phyloP scores from a whole-genome alignment of 148 eudicot species.

The Talinum fruticosum region DNA sequence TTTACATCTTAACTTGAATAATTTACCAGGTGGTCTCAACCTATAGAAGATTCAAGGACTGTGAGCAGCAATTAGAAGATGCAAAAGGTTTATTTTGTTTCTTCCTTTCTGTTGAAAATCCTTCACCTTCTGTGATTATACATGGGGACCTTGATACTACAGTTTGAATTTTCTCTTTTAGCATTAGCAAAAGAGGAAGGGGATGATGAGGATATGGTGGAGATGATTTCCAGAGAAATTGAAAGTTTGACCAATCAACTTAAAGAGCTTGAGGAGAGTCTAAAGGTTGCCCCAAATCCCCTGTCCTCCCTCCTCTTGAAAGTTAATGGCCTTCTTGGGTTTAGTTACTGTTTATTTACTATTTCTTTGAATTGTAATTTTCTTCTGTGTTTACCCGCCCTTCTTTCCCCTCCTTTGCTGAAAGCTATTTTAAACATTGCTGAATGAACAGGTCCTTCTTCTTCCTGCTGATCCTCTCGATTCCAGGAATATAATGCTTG shows the following conservation, averaged over 20 bases:
- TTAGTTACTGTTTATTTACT: neutral
- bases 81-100: slow-evolving; percentile 58
- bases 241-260: slow-evolving; percentile 57
- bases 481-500: slow-evolving; percentile 87
- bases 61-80: slow-evolving; percentile 87
- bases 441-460: slow-evolving; percentile 55
- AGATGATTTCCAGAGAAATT: slow-evolving; percentile 81
- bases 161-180: slow-evolving; percentile 27
- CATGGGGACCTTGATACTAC: neutral
- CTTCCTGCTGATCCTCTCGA: slow-evolving; percentile 96
- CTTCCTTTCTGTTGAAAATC: neutral
- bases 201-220: slow-evolving; percentile 79
- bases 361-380: neutral
- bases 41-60: slow-evolving; percentile 75
- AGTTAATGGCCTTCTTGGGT: neutral
- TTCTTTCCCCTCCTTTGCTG: neutral
- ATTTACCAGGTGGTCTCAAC: slow-evolving; percentile 62
- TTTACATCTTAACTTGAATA: slow-evolving; percentile 5
- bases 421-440: slow-evolving; percentile 14
- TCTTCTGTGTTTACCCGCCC: neutral
- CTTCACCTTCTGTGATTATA: neutral
- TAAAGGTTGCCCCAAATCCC: slow-evolving; percentile 52
- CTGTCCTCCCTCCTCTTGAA: neutral
- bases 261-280: slow-evolving; percentile 69
- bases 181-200: slow-evolving; percentile 76